Evolutionary conservation across 139 green algal genomes (phyloP).

Genomic region (Diplosphaera chodatii): DNA sequence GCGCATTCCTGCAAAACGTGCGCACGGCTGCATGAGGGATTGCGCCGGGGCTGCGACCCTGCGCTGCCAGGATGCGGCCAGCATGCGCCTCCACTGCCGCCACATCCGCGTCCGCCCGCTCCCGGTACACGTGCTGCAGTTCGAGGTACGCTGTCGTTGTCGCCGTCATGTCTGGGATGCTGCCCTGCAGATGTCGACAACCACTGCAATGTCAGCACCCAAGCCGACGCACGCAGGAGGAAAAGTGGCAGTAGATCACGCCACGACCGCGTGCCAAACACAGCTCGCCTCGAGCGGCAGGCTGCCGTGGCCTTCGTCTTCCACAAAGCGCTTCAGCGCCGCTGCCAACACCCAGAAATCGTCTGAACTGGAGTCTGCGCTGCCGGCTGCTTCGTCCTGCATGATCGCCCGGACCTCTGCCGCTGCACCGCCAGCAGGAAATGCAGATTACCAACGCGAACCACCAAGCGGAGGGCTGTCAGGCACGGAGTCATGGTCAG

Average conservation of each 20-base stretch:
- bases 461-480: too few species aligned
- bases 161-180: conserved; percentile 92
- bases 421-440: conserved; percentile 26
- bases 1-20: conserved; percentile 77
- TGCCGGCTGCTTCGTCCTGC: conserved; percentile 36
- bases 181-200: too few species aligned
- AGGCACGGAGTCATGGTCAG: too few species aligned
- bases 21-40: conserved; percentile 43
- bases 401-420: conserved; percentile 53
- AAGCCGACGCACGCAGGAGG: too few species aligned
- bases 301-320: conserved; percentile 39
- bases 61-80: conserved; percentile 35
- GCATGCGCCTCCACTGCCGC: conserved; percentile 57
- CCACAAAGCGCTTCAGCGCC: conserved; percentile 62
- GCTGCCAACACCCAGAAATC: conserved; percentile 82
- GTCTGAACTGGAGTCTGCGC: conserved; percentile 14
- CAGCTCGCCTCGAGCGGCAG: conserved; percentile 36
- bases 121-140: conserved; percentile 80
- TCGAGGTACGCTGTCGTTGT: conserved; percentile 84
- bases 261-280: neutral
- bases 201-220: too few species aligned
- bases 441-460: neutral
- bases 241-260: too few species aligned
- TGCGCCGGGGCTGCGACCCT: conserved; percentile 30
- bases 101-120: conserved; percentile 64